Conservation (phyloP, 306 rosid genomes). For the Rubus parviflorus region DNA sequence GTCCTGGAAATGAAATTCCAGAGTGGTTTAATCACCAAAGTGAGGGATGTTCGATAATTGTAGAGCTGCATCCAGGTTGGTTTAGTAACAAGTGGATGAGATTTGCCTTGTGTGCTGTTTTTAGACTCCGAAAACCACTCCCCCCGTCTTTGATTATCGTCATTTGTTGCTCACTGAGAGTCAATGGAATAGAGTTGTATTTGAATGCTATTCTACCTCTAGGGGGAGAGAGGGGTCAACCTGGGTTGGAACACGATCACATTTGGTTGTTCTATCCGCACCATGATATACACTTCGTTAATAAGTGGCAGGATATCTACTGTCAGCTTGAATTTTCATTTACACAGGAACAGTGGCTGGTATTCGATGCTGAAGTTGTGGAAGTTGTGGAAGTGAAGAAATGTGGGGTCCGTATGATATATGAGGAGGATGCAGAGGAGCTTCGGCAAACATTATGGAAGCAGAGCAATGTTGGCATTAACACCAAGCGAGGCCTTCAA, state of each 20-base stretch:
- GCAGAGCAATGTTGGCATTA: neutral
- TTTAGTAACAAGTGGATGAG: neutral
- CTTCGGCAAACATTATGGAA: neutral
- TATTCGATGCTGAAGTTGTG: neutral
- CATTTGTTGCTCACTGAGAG: neutral
- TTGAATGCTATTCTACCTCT: too few species aligned
- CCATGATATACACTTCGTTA: neutral
- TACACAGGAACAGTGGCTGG: fast-evolving
- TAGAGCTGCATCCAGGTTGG: neutral
- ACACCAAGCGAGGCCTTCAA: neutral
- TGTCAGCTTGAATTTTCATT: neutral
- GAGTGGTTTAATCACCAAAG: neutral
- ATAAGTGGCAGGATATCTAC: neutral
- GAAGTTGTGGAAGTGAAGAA: neutral
- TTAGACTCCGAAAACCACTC: neutral
- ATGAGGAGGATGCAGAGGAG: conserved; percentile 4
- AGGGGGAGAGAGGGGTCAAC: too few species aligned
- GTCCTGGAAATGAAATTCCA: neutral
- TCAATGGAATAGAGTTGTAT: neutral
- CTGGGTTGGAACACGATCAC: neutral
- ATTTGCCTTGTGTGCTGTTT: neutral
- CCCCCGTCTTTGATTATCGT: neutral
- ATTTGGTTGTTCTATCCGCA: neutral
- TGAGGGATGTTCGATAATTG: neutral
- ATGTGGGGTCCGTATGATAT: neutral